These are phyloP conservation scores for Linnemannia zychae DNA, from an alignment of 192 early-diverging fungal species.

Conservation along the genomic window DNA sequence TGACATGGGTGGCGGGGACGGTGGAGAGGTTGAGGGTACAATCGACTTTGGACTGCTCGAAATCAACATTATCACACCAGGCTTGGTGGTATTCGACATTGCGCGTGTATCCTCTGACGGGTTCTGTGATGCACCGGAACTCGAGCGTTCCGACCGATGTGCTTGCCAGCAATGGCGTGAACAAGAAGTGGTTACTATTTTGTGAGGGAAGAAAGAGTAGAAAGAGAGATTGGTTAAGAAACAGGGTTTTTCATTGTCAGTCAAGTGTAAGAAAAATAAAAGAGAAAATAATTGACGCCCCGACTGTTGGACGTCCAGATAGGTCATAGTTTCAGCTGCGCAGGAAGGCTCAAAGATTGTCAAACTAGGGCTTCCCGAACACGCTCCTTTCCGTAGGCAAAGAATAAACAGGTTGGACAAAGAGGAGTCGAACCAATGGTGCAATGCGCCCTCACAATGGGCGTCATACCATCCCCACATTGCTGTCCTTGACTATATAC, in stretches of 20 bases:
- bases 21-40: conserved; percentile 37
- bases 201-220: neutral
- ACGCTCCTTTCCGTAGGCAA: neutral
- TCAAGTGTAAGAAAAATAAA: conserved; percentile 12
- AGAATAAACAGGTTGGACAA: neutral
- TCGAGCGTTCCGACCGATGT: conserved; percentile 90
- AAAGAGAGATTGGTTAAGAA: conserved; percentile 1
- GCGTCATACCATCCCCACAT: too few relatives aligned
- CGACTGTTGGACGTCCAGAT: neutral
- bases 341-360: neutral
- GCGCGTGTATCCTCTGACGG: conserved; percentile 71
- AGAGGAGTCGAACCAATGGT: too few relatives aligned
- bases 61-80: conserved; percentile 62
- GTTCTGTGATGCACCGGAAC: conserved; percentile 89
- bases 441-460: too few relatives aligned
- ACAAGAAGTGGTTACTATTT: conserved; percentile 83
- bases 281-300: neutral
- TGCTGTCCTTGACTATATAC: too few relatives aligned
- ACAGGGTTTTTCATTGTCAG: neutral
- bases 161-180: conserved; percentile 91
- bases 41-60: conserved; percentile 33
- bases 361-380: neutral
- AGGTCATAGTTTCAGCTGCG: neutral
- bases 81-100: conserved; percentile 79
- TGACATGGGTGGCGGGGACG: conserved; percentile 16